Evolutionary conservation across 805 yeast genomes (phyloP).

Genomic region (Candida michaelii): DNA sequence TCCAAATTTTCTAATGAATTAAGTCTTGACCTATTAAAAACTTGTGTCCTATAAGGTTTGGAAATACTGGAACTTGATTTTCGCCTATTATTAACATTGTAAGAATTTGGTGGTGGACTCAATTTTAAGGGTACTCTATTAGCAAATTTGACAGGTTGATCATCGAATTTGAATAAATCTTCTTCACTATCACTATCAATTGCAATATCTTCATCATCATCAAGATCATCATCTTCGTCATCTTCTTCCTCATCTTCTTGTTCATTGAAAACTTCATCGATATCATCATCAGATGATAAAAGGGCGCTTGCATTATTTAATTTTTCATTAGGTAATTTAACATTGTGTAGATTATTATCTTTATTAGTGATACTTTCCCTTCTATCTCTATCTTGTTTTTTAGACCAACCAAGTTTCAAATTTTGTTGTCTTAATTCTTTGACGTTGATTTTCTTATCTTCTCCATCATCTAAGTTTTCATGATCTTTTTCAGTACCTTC

Average conservation of each 20-base stretch:
- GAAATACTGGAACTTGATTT: constrained; percentile 24
- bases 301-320: constrained; percentile 25
- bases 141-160: constrained; percentile 40
- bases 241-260: constrained; percentile 29
- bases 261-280: constrained; percentile 24
- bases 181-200: constrained; percentile 21
- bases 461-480: neutral
- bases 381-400: constrained; percentile 31
- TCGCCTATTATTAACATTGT: constrained; percentile 18
- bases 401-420: constrained; percentile 40
- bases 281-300: constrained; percentile 34
- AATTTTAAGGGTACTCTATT: constrained; percentile 40
- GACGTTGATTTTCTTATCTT: constrained; percentile 19
- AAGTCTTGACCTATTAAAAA: constrained; percentile 39
- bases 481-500: constrained; percentile 37
- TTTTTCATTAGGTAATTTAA: constrained; percentile 44
- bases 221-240: constrained; percentile 28
- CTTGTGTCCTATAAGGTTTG: constrained; percentile 24
- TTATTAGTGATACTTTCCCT: constrained; percentile 54
- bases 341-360: constrained; percentile 43
- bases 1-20: constrained; percentile 44
- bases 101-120: constrained; percentile 34
- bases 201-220: constrained; percentile 23
- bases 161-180: constrained; percentile 19
- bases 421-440: constrained; percentile 35